A percentile compares a stretch with the other conserved stretches of the same genome.
Evolutionary conservation across 331 rosid species (phyloP).

Genomic region (Malus hybrid): DNA sequence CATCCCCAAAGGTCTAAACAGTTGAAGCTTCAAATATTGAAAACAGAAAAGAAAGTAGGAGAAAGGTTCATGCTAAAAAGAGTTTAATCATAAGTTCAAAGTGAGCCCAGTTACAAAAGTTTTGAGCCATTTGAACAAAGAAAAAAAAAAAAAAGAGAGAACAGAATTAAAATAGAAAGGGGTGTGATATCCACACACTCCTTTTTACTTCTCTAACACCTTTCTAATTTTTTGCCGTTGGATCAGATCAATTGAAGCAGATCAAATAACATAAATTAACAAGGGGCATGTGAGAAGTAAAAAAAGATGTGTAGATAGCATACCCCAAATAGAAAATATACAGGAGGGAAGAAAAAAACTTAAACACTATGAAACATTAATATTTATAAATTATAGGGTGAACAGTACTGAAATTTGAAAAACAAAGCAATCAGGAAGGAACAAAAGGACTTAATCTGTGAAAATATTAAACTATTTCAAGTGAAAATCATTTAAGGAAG

Average conservation of each 20-base stretch:
- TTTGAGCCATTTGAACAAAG: background rate
- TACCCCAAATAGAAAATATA: background rate
- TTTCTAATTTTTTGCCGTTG: no score
- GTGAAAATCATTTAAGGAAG: background rate
- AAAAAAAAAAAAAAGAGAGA: background rate
- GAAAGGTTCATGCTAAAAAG: background rate
- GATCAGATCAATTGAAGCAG: no score
- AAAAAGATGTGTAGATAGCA: no score
- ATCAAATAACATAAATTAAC: no score
- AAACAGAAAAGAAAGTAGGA: background rate
- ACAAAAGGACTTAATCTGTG: no score
- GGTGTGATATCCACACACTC: no score
- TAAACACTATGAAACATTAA: background rate
- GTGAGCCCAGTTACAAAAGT: background rate
- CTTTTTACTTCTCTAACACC: no score
- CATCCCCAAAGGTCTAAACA: background rate
- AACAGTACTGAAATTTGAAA: no score
- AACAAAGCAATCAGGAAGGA: no score
- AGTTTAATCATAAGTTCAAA: background rate
- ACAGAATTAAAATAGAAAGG: no score
- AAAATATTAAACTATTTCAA: background rate
- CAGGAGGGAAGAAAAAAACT: background rate
- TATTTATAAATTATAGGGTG: background rate
- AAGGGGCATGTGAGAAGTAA: no score
- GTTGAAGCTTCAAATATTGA: background rate